phyloP scores from a whole-genome alignment of 2,329 filamentous ascomycete species.

The Diaporthe caulivora region DNA sequence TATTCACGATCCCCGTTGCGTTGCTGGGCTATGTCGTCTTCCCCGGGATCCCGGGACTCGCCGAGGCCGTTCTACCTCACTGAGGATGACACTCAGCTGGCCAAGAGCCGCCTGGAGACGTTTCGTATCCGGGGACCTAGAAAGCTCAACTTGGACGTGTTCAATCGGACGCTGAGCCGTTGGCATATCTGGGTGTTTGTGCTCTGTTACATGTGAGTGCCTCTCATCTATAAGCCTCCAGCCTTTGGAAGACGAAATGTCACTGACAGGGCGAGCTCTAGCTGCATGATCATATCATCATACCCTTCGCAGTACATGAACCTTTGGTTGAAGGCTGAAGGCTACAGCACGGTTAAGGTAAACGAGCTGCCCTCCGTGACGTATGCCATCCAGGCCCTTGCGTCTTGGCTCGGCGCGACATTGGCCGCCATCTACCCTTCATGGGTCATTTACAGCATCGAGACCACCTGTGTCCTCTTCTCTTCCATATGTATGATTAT shows the following conservation, averaged over 20 bases:
- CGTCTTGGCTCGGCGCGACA: conserved; percentile 62
- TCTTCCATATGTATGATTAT: conserved; percentile 60
- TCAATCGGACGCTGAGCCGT: conserved; percentile 58
- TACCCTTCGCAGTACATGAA: conserved; percentile 64
- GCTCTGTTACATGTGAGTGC: conserved; percentile 59
- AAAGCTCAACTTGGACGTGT: conserved; percentile 56
- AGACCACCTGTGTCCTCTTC: conserved; percentile 55
- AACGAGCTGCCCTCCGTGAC: conserved; percentile 63
- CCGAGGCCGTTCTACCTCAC: conserved; percentile 53
- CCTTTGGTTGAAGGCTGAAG: conserved; percentile 64
- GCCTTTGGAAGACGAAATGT: no score
- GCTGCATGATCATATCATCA: conserved; percentile 58
- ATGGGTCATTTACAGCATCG: conserved; percentile 60
- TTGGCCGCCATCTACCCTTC: conserved; percentile 63
- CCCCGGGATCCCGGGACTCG: conserved; percentile 55
- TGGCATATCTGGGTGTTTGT: conserved; percentile 67
- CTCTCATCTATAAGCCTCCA: no score
- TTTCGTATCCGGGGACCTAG: conserved; percentile 52
- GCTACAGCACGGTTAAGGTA: conserved; percentile 61
- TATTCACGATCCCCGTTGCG: conserved; percentile 68
- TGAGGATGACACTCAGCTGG: conserved; percentile 50
- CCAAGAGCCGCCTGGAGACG: conserved; percentile 49
- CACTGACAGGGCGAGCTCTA: no score
- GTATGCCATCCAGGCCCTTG: conserved; percentile 60
- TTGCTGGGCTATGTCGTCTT: conserved; percentile 62